A percentile compares a stretch with the other conserved stretches of the same genome.
These are phyloP conservation scores for Dryas integrifolia DNA, from an alignment of 331 rosid species.

Conservation along the genomic window DNA sequence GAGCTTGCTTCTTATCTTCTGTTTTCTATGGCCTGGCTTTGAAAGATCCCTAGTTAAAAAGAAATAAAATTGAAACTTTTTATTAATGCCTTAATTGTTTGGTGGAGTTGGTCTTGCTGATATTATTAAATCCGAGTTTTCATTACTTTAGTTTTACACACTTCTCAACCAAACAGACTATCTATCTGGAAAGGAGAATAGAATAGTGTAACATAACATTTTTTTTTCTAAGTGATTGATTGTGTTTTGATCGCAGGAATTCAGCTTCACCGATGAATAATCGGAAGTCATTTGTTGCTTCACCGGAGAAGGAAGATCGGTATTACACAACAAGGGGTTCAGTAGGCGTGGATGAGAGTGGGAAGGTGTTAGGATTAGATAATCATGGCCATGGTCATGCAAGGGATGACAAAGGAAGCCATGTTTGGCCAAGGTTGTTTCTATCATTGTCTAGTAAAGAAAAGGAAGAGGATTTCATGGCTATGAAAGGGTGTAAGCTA, in stretches of 20 bases:
- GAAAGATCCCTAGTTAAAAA: neutral
- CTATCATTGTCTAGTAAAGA: conserved; percentile 54
- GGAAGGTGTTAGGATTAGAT: conserved; percentile 43
- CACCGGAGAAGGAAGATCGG: conserved; percentile 57
- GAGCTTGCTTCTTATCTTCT: neutral
- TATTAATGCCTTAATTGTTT: neutral
- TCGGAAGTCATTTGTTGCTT: conserved; percentile 28
- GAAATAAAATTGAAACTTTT: neutral
- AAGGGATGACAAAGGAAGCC: conserved; percentile 29
- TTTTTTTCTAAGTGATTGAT: neutral
- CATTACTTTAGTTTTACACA: neutral
- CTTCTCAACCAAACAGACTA: neutral
- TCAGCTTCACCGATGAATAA: conserved; percentile 23
- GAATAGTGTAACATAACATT: neutral
- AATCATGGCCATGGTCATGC: conserved; percentile 19
- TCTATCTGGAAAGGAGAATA: neutral
- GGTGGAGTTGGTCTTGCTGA: conserved; percentile 6
- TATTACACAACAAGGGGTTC: conserved; percentile 60
- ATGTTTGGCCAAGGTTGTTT: conserved; percentile 49
- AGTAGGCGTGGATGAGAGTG: conserved; percentile 45
- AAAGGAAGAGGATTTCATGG: conserved; percentile 61
- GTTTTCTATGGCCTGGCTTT: neutral
- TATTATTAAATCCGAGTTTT: neutral
- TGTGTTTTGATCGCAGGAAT: conserved; percentile 33
- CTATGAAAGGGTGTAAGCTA: conserved; percentile 62